These are phyloP conservation scores for Mollisiaceae sp. DNA, from an alignment of 2,329 filamentous ascomycete species.

Conservation along the genomic window DNA sequence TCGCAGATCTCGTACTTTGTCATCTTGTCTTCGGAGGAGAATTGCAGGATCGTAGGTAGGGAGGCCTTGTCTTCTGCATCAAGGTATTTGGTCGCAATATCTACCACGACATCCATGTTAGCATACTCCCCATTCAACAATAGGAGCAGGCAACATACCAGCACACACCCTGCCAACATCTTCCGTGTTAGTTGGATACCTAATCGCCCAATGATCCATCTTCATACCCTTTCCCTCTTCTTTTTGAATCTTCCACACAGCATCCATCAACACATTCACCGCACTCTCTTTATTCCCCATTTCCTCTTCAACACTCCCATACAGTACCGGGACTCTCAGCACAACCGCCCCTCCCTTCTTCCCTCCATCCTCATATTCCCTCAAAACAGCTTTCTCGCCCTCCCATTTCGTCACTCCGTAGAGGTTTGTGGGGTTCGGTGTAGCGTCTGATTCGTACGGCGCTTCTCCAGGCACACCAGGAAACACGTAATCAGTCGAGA, in stretches of 20 bases:
- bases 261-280: constrained; percentile 79
- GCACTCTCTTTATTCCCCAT: constrained; percentile 72
- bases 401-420: constrained; percentile 78
- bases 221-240: constrained; percentile 64
- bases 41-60: constrained; percentile 77
- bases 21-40: constrained; percentile 82
- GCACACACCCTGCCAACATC: constrained; percentile 81
- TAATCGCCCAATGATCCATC: constrained; percentile 86
- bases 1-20: constrained; percentile 92
- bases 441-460: constrained; percentile 72
- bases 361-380: constrained; percentile 53
- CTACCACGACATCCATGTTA: constrained; percentile 46
- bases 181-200: constrained; percentile 88
- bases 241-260: constrained; percentile 72
- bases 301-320: constrained; percentile 70
- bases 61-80: constrained; percentile 51
- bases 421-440: constrained; percentile 75
- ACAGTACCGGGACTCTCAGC: constrained; percentile 82
- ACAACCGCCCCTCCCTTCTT: constrained; percentile 66
- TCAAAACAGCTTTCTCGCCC: constrained; percentile 73
- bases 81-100: constrained; percentile 74
- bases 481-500: constrained; percentile 85
- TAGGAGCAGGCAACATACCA: constrained; percentile 50
- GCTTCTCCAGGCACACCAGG: constrained; percentile 77
- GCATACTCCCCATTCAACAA: constrained; percentile 10